These are phyloP conservation scores for Thermochaetoides thermophila DNA, from an alignment of 495 filamentous ascomycete genomes.

Conservation along the genomic window DNA sequence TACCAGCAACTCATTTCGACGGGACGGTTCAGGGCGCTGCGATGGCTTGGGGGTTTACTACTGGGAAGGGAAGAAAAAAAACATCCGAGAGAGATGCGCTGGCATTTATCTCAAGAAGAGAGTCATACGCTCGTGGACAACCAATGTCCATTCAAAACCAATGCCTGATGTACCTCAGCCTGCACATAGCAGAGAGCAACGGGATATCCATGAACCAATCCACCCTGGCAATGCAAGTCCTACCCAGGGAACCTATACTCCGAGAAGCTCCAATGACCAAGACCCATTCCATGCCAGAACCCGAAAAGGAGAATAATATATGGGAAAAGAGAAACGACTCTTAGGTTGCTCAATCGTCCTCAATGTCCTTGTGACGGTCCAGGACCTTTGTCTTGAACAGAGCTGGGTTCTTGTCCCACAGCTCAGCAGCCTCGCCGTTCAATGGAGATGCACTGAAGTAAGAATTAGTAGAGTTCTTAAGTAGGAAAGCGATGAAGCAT, in stretches of 20 bases:
- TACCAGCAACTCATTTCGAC: constrained; percentile 15
- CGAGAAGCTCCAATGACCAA: too few relatives aligned
- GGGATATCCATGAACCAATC: constrained; percentile 21
- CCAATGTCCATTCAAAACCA: constrained; percentile 15
- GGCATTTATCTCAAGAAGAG: constrained; percentile 10
- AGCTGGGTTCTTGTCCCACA: constrained; percentile 81
- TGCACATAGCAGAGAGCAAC: constrained; percentile 16
- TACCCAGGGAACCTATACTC: constrained; percentile 12
- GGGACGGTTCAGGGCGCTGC: constrained; percentile 7
- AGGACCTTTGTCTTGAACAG: constrained; percentile 69
- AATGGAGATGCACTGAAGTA: constrained; percentile 66
- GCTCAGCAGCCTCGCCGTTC: constrained; percentile 88
- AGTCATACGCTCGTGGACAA: constrained; percentile 20
- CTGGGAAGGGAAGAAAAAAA: too few relatives aligned
- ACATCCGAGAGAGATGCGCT: constrained; percentile 12
- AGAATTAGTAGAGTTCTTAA: constrained; percentile 1
- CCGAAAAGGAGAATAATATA: constrained; percentile 9
- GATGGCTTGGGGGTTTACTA: constrained; percentile 2
- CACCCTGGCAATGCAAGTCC: constrained; percentile 19
- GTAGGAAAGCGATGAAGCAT: background rate
- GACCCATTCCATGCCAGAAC: too few relatives aligned
- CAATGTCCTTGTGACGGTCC: constrained; percentile 40
- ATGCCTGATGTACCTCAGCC: constrained; percentile 18
- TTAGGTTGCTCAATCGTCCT: constrained; percentile 33
- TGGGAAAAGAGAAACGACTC: constrained; percentile 3